Base-by-base conservation (phyloP, 768 basidiomycete species). In the Hebeloma cylindrosporum region DNA sequence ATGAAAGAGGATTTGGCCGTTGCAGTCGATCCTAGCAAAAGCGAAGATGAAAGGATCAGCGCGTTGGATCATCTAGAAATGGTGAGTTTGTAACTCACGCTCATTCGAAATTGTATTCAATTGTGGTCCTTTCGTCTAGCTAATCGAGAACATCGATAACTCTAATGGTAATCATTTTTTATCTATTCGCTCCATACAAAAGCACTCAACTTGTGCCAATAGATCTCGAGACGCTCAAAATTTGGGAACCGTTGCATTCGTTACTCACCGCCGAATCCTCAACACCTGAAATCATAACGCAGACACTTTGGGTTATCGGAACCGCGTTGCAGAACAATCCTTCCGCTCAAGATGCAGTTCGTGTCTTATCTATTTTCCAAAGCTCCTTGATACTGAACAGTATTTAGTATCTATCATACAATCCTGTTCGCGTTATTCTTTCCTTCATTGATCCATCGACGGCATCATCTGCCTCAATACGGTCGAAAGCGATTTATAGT, bases 301-400 rank as follows among this genome's bases (percentile, higher is more conserved):
- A 88, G 48, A 78, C 81, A 0, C 65, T 93, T 7, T 95, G 93
- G 93, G 82, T 93, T 0, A 75, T 89, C 18, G 93, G 93, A 5
- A 95, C 93, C 0, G 90, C 93, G 0, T 58, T 93, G 4, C 91
- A 93, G 61, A 94, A 95, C 56, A 95, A 94, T 51, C 89, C 91
- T 0, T 70, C 81, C 7, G 89, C 93, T 0, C 93, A 94, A 52
- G 71, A 77, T 42, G 78, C 81, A 3, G 88, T 90, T n/a, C n/a
- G 56, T 51, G 81, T 73, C 10, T 38, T 13, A 28, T 29, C 26
- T n/a, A 33, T 3, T 20, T 26, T 13, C 13, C 30, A 45, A 13
- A 16, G 17, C 33, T 20, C 2, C 7, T 38, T 25, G 21, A 13
- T 21, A 32, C 39, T 23, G n/a, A n/a, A n/a, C n/a, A n/a, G n/a